Conservation (phyloP, 1,284 basidiomycete genomes). For the Boletus semigastroideus region DNA sequence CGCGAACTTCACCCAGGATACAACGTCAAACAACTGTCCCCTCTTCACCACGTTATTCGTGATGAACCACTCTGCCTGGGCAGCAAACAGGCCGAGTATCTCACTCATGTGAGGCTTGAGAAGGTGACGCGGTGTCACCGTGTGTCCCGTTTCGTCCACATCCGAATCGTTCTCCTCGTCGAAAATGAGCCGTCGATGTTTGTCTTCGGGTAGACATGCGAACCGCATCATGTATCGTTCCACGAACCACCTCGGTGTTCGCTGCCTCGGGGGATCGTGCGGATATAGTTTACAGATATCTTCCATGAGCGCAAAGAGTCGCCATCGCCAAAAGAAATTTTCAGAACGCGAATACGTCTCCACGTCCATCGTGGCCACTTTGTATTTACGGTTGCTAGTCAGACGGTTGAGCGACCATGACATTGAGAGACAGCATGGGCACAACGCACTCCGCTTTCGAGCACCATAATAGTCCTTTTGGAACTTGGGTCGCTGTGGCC, state of each 20-base stretch:
- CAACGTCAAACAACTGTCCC: conserved; percentile 39
- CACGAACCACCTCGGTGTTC: conserved; percentile 53
- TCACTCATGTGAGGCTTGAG: conserved; percentile 46
- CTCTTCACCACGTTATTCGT: conserved; percentile 39
- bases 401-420: neutral
- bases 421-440: no score
- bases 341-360: conserved; percentile 43
- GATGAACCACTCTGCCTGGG: conserved; percentile 53
- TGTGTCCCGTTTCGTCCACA: conserved; percentile 30
- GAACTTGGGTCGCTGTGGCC: conserved; percentile 12
- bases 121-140: conserved; percentile 33
- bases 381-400: conserved; percentile 38
- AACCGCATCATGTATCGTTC: conserved; percentile 33
- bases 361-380: conserved; percentile 44
- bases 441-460: conserved; percentile 31
- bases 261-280: conserved; percentile 32
- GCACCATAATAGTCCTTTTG: conserved; percentile 26
- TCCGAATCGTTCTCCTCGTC: conserved; percentile 34
- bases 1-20: conserved; percentile 47
- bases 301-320: conserved; percentile 39
- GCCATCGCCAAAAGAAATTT: conserved; percentile 46
- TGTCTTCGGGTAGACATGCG: conserved; percentile 29
- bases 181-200: conserved; percentile 36
- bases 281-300: conserved; percentile 37
- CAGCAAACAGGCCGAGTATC: conserved; percentile 44